Percentiles rank a stretch among this genome's conserved stretches.
Evolutionary conservation across 1,139 yeast genomes (phyloP).

Genomic region (Hanseniaspora uvarum): DNA sequence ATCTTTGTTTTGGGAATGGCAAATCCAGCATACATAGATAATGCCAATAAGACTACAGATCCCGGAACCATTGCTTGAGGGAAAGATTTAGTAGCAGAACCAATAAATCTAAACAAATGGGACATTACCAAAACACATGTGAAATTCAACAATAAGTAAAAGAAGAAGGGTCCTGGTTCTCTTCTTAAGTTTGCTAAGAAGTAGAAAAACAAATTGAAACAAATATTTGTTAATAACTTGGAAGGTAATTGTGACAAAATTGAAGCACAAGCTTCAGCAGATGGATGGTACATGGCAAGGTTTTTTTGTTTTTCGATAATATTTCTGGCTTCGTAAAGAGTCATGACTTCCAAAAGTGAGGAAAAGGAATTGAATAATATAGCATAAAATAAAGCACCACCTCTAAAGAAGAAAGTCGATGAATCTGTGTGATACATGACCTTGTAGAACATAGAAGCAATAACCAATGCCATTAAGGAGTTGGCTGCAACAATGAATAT

Average conservation of each 20-base stretch:
- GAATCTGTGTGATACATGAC: conserved; percentile 34
- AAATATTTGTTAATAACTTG: conserved; percentile 40
- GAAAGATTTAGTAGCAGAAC: conserved; percentile 44
- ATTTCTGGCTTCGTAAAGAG: conserved; percentile 53
- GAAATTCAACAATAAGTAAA: conserved; percentile 42
- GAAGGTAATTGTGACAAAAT: conserved; percentile 51
- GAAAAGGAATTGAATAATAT: conserved; percentile 58
- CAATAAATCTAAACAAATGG: conserved; percentile 51
- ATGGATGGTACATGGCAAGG: conserved; percentile 56
- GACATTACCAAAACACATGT: conserved; percentile 47
- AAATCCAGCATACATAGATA: conserved; percentile 56
- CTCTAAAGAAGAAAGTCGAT: conserved; percentile 46
- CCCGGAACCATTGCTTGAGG: conserved; percentile 58
- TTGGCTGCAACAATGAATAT: conserved; percentile 47
- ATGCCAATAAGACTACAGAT: conserved; percentile 42
- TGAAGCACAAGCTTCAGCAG: conserved; percentile 57
- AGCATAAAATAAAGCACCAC: conserved; percentile 58
- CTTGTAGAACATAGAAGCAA: conserved; percentile 59
- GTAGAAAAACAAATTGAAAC: conserved; percentile 47
- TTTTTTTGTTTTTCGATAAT: conserved; percentile 61
- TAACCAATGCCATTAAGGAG: conserved; percentile 47
- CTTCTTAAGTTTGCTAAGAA: conserved; percentile 52
- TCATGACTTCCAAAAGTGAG: conserved; percentile 52
- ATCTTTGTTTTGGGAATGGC: conserved; percentile 48
- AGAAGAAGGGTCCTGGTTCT: conserved; percentile 50